Evolutionary conservation across 2,329 filamentous ascomycete genomes (phyloP).

Genomic region (Colletotrichum sp.): DNA sequence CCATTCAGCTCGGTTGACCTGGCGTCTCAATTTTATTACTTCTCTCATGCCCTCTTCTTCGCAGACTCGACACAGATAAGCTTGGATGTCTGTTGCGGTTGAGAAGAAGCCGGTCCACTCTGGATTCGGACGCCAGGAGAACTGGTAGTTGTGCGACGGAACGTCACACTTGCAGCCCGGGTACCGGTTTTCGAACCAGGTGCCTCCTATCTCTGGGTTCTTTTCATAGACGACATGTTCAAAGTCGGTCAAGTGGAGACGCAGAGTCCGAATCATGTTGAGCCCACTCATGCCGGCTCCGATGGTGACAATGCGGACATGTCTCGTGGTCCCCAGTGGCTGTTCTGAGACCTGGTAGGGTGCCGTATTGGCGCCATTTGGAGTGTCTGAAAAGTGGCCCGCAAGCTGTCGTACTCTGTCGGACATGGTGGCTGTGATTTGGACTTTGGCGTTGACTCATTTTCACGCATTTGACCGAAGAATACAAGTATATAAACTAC

Average conservation of each 20-base stretch:
- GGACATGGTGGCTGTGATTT: neutral
- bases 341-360: neutral
- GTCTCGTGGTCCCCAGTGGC: neutral
- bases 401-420: neutral
- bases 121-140: slow-evolving; percentile 63
- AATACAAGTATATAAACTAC: neutral
- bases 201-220: slow-evolving; percentile 59
- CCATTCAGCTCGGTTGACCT: slow-evolving; percentile 48
- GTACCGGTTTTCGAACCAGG: slow-evolving; percentile 65
- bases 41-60: slow-evolving; percentile 49
- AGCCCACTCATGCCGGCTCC: slow-evolving; percentile 31
- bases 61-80: slow-evolving; percentile 53
- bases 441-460: neutral
- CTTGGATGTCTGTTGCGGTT: slow-evolving; percentile 56
- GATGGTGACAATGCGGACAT: slow-evolving; percentile 28
- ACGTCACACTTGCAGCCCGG: slow-evolving; percentile 62
- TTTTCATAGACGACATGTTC: slow-evolving; percentile 59
- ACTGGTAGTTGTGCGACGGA: slow-evolving; percentile 66
- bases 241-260: slow-evolving; percentile 44
- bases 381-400: neutral
- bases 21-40: slow-evolving; percentile 46
- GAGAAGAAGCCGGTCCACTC: slow-evolving; percentile 65
- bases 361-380: neutral
- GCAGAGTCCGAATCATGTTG: slow-evolving; percentile 43
- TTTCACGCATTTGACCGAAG: neutral